These are phyloP conservation scores for Fomes fomentarius DNA, from an alignment of 1,284 basidiomycete species.

Conservation along the genomic window DNA sequence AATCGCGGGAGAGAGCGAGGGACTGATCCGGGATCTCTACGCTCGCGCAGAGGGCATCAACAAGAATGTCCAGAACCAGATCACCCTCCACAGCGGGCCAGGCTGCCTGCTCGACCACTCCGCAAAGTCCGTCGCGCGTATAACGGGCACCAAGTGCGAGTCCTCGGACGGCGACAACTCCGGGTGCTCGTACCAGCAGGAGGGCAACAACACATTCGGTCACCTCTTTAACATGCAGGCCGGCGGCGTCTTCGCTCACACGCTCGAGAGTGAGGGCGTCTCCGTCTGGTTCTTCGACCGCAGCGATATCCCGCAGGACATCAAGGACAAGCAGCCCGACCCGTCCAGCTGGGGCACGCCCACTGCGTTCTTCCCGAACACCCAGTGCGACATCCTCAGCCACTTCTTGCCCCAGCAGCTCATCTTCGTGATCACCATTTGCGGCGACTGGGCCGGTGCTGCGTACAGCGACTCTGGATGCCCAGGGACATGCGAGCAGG, in stretches of 20 bases:
- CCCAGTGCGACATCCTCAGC: constrained; percentile 58
- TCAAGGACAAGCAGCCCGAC: constrained; percentile 56
- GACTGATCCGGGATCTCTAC: too few species aligned
- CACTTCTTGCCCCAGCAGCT: constrained; percentile 69
- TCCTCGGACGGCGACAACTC: constrained; percentile 52
- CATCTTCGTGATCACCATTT: constrained; percentile 67
- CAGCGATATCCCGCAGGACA: constrained; percentile 68
- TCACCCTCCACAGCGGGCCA: constrained; percentile 66
- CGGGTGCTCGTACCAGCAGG: constrained; percentile 70
- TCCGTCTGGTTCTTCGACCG: constrained; percentile 81
- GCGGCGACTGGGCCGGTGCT: constrained; percentile 69
- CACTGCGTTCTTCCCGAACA: constrained; percentile 63
- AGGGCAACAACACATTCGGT: constrained; percentile 62
- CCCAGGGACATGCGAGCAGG: constrained; percentile 68
- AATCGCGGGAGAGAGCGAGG: too few species aligned
- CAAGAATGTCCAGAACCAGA: constrained; percentile 58
- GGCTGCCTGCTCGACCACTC: constrained; percentile 54
- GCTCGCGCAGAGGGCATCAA: constrained; percentile 59
- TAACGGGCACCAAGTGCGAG: constrained; percentile 49
- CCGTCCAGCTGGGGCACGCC: constrained; percentile 73
- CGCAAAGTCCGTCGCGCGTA: constrained; percentile 32
- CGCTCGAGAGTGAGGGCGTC: constrained; percentile 72
- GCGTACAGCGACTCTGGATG: constrained; percentile 62
- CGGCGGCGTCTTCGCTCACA: constrained; percentile 80
- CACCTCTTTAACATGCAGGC: constrained; percentile 64